A percentile compares a stretch with the other conserved stretches of the same genome.
Conservation (phyloP, 164 flowering plant genomes). For the Dillenia turbinata region DNA sequence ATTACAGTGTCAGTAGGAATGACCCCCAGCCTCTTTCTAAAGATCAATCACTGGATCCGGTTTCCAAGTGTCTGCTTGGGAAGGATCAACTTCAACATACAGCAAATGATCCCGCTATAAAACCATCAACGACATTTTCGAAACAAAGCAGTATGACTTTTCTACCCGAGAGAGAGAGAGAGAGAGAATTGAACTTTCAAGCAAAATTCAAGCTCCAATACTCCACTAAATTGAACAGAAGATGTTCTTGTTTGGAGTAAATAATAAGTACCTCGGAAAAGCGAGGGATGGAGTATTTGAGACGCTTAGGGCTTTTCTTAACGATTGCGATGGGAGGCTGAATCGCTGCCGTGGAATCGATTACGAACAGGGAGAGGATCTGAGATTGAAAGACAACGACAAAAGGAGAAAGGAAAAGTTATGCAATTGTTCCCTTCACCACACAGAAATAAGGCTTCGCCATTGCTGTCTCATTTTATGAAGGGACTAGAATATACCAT, state of each 20-base stretch:
- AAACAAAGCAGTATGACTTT: neutral
- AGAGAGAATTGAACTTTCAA: no score
- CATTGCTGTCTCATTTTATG: no score
- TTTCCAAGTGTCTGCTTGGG: constrained; percentile 73
- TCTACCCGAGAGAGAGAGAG: no score
- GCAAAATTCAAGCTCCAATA: no score
- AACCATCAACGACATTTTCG: neutral
- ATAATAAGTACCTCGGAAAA: constrained; percentile 39
- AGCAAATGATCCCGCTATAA: constrained; percentile 59
- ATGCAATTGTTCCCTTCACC: neutral
- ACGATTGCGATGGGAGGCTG: constrained; percentile 8
- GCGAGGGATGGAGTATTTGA: constrained; percentile 77
- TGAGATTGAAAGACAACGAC: constrained; percentile 1
- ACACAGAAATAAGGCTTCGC: no score
- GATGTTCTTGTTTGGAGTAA: neutral
- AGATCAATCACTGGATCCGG: constrained; percentile 67
- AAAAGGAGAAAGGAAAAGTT: constrained; percentile 5
- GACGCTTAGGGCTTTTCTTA: constrained; percentile 84
- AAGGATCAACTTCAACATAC: constrained; percentile 67
- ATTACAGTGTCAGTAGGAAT: constrained; percentile 88
- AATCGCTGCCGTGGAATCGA: neutral
- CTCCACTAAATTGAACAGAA: no score
- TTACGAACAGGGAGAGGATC: neutral
- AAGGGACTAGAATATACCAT: no score
- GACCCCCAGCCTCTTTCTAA: constrained; percentile 77